These are phyloP conservation scores for Murraya paniculata DNA, from an alignment of 345 rosid genomes.

Conservation along the genomic window DNA sequence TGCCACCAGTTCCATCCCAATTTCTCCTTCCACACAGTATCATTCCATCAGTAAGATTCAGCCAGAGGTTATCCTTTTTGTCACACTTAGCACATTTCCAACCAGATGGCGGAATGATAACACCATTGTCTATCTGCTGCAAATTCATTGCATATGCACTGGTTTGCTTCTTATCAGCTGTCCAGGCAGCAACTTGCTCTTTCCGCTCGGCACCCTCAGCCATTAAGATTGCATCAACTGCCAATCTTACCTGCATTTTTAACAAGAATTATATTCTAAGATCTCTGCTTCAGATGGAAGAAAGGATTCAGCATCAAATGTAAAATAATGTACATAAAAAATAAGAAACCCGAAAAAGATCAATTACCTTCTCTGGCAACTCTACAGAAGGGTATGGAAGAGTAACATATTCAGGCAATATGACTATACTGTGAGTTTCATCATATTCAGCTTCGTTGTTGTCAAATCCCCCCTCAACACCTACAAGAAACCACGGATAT, in stretches of 20 bases:
- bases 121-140: constrained; percentile 75
- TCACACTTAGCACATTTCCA: constrained; percentile 96
- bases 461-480: constrained; percentile 94
- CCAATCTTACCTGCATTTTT: constrained; percentile 70
- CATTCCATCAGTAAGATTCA: constrained; percentile 96
- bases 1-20: constrained; percentile 99
- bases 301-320: neutral
- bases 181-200: constrained; percentile 94
- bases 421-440: constrained; percentile 59
- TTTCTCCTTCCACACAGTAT: constrained; percentile 95
- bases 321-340: neutral
- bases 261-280: neutral
- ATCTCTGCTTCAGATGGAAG: neutral
- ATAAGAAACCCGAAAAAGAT: neutral
- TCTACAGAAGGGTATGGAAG: constrained; percentile 90
- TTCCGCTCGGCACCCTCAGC: constrained; percentile 88
- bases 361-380: constrained; percentile 91
- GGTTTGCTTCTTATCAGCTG: constrained; percentile 77
- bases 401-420: constrained; percentile 70
- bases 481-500: constrained; percentile 35
- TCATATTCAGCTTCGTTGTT: constrained; percentile 82
- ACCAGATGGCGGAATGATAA: constrained; percentile 79
- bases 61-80: constrained; percentile 89
- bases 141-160: constrained; percentile 75
- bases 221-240: constrained; percentile 75